Evolutionary conservation across 139 green algal species (phyloP), one percentile per base, ranked within the genome.

Genomic region (Haematococcus sp.): DNA sequence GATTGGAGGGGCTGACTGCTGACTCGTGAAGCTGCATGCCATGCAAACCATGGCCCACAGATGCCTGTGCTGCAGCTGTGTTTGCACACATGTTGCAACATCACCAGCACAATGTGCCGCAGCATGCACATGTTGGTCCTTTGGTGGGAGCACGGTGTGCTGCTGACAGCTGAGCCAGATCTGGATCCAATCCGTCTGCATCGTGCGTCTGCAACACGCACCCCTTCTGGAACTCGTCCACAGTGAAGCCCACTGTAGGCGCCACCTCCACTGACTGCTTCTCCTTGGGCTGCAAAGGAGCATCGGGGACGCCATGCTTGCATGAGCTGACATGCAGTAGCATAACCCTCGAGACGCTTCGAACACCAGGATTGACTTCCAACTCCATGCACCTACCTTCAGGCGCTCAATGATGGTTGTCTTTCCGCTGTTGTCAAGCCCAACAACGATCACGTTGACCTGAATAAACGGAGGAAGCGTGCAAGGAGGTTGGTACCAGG

Each of bases 401-500:
- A 95, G 67, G 1, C 74, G 46, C 54, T 96, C 78, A 22, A 96
- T 88, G 28, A 92, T 91, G 0, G 88, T 94, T 0, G 85, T 91
- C 32, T 96, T 96, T 0, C 91, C 91, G 70, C 86, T 91, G 80
- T 94, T 94, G 64, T 96, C 91, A 1, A 96, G 72, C 4, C 91
- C 91, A 4, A 96, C 89, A 1, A 96, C 81, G 4, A 96, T 71
- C 7, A 94, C 78, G 43, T 88, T 91, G 7, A 94, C 87, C 87
- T 95, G 81, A 11, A 28, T 7, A 25, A 3, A 54, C 51, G 19
- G 27, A n/a, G n/a, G 44, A 30, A 35, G 11, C 58, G 28, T 23
- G 4, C 16, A 40, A 31, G 55, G 15, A 23, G 55, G 16, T 63
- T 20, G 25, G 20, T 31, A 31, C 17, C 17, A 66, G n/a, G 20